These are phyloP conservation scores for Botryosphaeria agaves DNA, from an alignment of 2,329 filamentous ascomycete species.

Conservation along the genomic window DNA sequence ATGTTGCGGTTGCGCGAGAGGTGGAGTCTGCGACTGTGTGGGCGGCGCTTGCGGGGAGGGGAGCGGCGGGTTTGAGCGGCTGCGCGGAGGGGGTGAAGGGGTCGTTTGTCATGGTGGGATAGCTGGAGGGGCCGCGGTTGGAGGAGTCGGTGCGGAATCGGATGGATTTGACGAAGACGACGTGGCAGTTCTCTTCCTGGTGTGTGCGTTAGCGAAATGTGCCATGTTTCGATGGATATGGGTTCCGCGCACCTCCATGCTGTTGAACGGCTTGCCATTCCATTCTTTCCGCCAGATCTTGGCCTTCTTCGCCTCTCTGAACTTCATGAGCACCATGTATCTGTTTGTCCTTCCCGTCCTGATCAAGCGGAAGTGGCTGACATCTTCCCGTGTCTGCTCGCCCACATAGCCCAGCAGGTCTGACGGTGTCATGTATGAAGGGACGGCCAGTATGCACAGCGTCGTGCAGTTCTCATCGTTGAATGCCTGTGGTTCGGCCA, in stretches of 20 bases:
- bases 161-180: constrained; percentile 86
- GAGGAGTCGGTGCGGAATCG: constrained; percentile 48
- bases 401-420: constrained; percentile 88
- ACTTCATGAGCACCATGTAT: constrained; percentile 94
- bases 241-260: constrained; percentile 67
- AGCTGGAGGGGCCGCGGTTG: constrained; percentile 25
- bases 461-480: constrained; percentile 59
- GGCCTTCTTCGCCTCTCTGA: constrained; percentile 57
- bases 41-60: constrained; percentile 12
- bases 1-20: constrained; percentile 17
- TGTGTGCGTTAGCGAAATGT: not conserved
- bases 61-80: constrained; percentile 17
- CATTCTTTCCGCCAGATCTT: constrained; percentile 69
- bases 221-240: not conserved
- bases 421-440: constrained; percentile 78
- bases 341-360: constrained; percentile 76
- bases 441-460: constrained; percentile 84
- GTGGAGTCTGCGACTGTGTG: not conserved
- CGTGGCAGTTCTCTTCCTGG: constrained; percentile 82
- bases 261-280: constrained; percentile 87
- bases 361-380: constrained; percentile 90
- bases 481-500: constrained; percentile 11
- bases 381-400: constrained; percentile 66
- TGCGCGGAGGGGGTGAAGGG: constrained; percentile 44
- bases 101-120: constrained; percentile 46